Percentiles rank a stretch among this genome's conserved stretches.
These are phyloP conservation scores for Leccinum subspadiceum DNA, from an alignment of 1,284 basidiomycete genomes.

Conservation along the genomic window DNA sequence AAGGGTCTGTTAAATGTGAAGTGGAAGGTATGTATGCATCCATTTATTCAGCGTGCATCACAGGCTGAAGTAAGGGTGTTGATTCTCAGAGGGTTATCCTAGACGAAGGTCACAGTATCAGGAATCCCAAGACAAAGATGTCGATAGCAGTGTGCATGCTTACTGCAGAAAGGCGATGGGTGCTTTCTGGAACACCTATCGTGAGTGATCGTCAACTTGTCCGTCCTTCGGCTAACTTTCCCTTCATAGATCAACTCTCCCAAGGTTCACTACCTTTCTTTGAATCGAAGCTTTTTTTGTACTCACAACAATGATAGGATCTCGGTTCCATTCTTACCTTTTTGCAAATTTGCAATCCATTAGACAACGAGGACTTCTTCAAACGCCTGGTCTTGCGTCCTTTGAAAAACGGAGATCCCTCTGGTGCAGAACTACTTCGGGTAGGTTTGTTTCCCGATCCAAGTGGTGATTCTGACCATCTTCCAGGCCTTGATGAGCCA, in stretches of 20 bases:
- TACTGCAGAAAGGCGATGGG: conserved; percentile 75
- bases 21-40: neutral
- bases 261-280: conserved; percentile 38
- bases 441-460: conserved; percentile 39
- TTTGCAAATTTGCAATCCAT: conserved; percentile 74
- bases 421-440: conserved; percentile 70
- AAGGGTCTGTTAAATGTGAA: conserved; percentile 25
- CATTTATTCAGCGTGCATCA: conserved; percentile 56
- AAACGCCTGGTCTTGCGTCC: conserved; percentile 74
- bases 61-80: neutral
- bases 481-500: conserved; percentile 78
- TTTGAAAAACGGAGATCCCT: conserved; percentile 61
- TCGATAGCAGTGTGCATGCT: conserved; percentile 69
- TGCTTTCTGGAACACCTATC: conserved; percentile 84
- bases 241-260: conserved; percentile 73
- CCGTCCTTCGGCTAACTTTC: neutral
- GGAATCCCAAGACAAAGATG: conserved; percentile 85
- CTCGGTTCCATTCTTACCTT: conserved; percentile 84
- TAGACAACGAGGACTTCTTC: conserved; percentile 80
- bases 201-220: conserved; percentile 41
- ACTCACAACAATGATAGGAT: conserved; percentile 48
- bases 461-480: conserved; percentile 3
- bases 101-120: conserved; percentile 86
- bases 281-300: neutral
- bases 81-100: conserved; percentile 66